These are phyloP conservation scores for Fusarium tjaetaba DNA, from an alignment of 2,329 filamentous ascomycete genomes.

Conservation along the genomic window DNA sequence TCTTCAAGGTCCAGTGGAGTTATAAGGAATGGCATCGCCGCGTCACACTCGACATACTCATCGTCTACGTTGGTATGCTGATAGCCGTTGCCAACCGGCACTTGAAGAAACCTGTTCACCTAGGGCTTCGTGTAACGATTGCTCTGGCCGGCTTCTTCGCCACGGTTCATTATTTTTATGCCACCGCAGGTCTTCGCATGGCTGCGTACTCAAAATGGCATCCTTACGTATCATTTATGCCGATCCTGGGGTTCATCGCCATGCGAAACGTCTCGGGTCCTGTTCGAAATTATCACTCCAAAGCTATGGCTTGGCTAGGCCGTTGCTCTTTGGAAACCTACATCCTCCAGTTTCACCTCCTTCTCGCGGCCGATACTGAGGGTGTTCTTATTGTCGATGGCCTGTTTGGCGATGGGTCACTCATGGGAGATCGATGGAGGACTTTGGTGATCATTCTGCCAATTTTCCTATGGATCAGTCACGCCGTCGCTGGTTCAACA, in stretches of 20 bases:
- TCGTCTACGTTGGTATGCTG: conserved; percentile 66
- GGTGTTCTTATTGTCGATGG: conserved; percentile 54
- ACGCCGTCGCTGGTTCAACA: conserved; percentile 30
- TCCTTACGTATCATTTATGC: conserved; percentile 62
- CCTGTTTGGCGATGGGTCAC: conserved; percentile 35
- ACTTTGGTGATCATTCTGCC: conserved; percentile 38
- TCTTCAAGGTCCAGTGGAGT: conserved; percentile 60
- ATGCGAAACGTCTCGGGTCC: conserved; percentile 56
- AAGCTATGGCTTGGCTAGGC: conserved; percentile 62
- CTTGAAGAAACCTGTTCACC: background rate
- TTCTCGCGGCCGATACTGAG: conserved; percentile 66
- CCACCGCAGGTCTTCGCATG: background rate
- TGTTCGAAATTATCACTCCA: conserved; percentile 42
- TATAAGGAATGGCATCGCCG: conserved; percentile 58
- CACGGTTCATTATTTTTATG: background rate
- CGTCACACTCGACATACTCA: conserved; percentile 61
- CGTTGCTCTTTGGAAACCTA: conserved; percentile 67
- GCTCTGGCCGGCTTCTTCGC: conserved; percentile 45
- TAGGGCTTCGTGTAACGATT: conserved; percentile 28
- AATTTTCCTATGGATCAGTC: conserved; percentile 41
- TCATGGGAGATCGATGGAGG: conserved; percentile 42
- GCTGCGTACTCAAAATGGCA: conserved; percentile 59
- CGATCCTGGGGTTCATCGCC: conserved; percentile 61
- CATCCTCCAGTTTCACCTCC: conserved; percentile 69
- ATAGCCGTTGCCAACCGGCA: conserved; percentile 43